Evolutionary conservation across 1,139 yeast genomes (phyloP).

Genomic region (Meyerozyma athensensis): DNA sequence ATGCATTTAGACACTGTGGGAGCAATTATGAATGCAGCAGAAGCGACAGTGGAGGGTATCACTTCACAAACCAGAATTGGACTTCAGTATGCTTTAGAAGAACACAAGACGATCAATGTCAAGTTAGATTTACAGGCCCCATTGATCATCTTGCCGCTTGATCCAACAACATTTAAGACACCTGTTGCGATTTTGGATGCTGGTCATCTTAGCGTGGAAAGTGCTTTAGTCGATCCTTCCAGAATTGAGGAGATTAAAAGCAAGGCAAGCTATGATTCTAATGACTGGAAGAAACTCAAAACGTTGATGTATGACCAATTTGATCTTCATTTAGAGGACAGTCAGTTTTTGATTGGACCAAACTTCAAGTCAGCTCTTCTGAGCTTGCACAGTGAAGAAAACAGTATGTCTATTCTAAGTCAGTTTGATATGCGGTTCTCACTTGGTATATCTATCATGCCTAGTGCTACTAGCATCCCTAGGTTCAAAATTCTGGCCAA

Average conservation of each 20-base stretch:
- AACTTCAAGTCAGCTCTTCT: conserved; percentile 71
- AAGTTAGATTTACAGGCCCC: conserved; percentile 93
- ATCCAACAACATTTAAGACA: conserved; percentile 72
- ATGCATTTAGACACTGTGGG: conserved; percentile 85
- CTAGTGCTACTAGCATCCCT: conserved; percentile 72
- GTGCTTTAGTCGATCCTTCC: conserved; percentile 74
- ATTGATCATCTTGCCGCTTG: conserved; percentile 79
- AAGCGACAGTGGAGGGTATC: conserved; percentile 87
- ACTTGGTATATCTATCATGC: conserved; percentile 79
- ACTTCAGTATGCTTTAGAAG: conserved; percentile 86
- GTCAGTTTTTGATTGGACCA: conserved; percentile 86
- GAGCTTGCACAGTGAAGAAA: conserved; percentile 50
- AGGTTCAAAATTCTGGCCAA: conserved; percentile 71
- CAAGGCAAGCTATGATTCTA: conserved; percentile 62
- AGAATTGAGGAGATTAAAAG: conserved; percentile 68
- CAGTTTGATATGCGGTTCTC: conserved; percentile 68
- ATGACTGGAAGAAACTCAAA: conserved; percentile 68
- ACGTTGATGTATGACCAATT: conserved; percentile 88
- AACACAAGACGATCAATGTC: conserved; percentile 84
- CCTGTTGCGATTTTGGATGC: conserved; percentile 94
- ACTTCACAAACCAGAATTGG: conserved; percentile 90
- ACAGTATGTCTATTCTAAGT: conserved; percentile 61
- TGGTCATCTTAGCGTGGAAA: conserved; percentile 82
- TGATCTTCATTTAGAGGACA: conserved; percentile 70
- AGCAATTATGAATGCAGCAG: conserved; percentile 92